Evolutionary conservation across 768 basidiomycete species (phyloP).

Genomic region (Phaeolepiota aurea): DNA sequence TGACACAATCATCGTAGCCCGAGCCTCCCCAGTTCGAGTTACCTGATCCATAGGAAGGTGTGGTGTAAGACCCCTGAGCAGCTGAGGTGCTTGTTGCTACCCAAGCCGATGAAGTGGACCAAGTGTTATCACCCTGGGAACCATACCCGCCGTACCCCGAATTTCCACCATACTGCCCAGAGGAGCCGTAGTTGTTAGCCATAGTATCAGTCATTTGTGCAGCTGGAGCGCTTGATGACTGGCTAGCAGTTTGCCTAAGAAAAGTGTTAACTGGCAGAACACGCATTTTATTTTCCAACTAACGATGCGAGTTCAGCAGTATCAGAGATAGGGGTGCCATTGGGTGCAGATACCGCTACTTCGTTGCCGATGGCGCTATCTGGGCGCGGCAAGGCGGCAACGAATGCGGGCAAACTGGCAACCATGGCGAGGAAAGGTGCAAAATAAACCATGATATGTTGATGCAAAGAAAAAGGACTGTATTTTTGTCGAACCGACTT

Average conservation of each 20-base stretch:
- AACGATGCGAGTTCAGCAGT: conserved; percentile 25
- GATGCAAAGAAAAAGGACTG: conserved; percentile 32
- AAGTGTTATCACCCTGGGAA: background rate
- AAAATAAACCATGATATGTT: conserved; percentile 53
- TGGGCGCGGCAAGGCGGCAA: conserved; percentile 38
- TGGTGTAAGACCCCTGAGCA: conserved; percentile 21
- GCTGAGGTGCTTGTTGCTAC: conserved; percentile 11
- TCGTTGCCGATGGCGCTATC: conserved; percentile 26
- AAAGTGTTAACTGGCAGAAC: background rate
- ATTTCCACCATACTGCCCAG: background rate
- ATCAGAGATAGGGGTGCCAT: conserved; percentile 36
- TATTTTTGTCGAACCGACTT: conserved; percentile 29
- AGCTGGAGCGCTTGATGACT: conserved; percentile 11
- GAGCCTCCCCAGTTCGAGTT: conserved; percentile 45
- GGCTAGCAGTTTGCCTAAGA: conserved; percentile 4
- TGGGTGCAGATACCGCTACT: conserved; percentile 36
- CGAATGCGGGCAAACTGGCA: conserved; percentile 43
- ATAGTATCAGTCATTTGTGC: conserved; percentile 7
- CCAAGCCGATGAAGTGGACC: conserved; percentile 5
- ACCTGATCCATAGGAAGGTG: conserved; percentile 57
- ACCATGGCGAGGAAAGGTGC: conserved; percentile 45
- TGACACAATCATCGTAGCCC: conserved; percentile 61
- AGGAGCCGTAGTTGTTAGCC: conserved; percentile 12
- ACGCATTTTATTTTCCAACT: conserved; percentile 10
- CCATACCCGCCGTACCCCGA: too few species aligned